Conservation (phyloP, 805 yeast species). For the Candida berthetii region DNA sequence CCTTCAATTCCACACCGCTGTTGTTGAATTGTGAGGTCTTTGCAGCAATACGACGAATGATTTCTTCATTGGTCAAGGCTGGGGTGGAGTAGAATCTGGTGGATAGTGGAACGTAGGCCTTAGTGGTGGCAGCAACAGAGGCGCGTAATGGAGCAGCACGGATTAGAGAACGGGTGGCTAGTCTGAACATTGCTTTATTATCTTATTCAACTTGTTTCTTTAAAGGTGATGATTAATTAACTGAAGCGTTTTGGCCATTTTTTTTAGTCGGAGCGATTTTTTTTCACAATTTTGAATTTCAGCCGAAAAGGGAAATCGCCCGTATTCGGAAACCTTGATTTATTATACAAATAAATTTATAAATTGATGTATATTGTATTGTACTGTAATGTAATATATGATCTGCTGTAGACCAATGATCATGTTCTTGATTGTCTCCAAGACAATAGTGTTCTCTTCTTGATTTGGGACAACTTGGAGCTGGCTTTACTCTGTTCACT, state of each 20-base stretch:
- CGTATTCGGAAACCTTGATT: too few species aligned
- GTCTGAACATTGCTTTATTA: slow-evolving; percentile 49
- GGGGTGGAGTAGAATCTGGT: slow-evolving; percentile 49
- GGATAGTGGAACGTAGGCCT: slow-evolving; percentile 21
- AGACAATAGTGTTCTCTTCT: slow-evolving; percentile 6
- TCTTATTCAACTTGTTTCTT: too few species aligned
- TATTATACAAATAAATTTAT: too few species aligned
- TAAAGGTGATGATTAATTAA: too few species aligned
- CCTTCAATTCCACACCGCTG: slow-evolving; percentile 37
- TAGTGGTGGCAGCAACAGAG: slow-evolving; percentile 24
- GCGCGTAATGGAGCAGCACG: slow-evolving; percentile 27
- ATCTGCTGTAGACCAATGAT: too few species aligned
- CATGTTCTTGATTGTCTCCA: slow-evolving; percentile 26
- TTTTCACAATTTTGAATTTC: background rate
- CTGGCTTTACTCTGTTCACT: slow-evolving; percentile 17
- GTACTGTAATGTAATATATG: too few species aligned
- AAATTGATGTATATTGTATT: too few species aligned
- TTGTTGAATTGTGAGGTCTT: slow-evolving; percentile 67
- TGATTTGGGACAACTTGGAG: slow-evolving; percentile 7
- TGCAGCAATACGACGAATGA: slow-evolving; percentile 73
- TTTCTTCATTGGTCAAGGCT: slow-evolving; percentile 70
- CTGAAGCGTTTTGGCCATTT: too few species aligned
- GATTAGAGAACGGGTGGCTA: slow-evolving; percentile 32
- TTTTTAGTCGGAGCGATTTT: too few species aligned
- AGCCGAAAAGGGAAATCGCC: too few species aligned